A percentile compares a stretch with the other conserved stretches of the same genome.
These are phyloP conservation scores for Craspedostauros australis DNA, from an alignment of 108 stramenopile genomes.

Conservation along the genomic window DNA sequence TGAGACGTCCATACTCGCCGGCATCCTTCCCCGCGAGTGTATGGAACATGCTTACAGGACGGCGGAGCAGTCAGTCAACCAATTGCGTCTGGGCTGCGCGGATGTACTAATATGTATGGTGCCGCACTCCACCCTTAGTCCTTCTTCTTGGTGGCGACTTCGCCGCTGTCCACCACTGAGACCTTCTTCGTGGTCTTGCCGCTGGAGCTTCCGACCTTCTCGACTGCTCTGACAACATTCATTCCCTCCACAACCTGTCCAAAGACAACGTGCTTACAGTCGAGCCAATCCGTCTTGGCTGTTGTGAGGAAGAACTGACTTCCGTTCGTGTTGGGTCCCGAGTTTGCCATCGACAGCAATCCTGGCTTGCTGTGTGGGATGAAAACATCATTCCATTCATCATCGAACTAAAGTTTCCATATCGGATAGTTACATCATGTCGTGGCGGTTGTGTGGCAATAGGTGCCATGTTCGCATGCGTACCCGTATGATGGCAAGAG, in stretches of 20 bases:
- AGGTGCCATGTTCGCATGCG: too few relatives aligned
- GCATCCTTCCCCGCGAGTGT: too few relatives aligned
- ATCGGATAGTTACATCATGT: too few relatives aligned
- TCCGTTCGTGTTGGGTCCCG: slow-evolving; percentile 72
- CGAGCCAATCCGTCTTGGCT: slow-evolving; percentile 60
- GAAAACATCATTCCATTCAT: slow-evolving; percentile 41
- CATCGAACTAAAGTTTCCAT: too few relatives aligned
- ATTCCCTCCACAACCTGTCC: slow-evolving; percentile 59
- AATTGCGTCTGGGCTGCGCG: too few relatives aligned
- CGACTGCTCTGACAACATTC: slow-evolving; percentile 83
- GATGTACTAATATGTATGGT: too few relatives aligned
- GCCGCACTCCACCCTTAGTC: too few relatives aligned
- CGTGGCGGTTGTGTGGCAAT: too few relatives aligned
- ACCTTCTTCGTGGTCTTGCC: slow-evolving; percentile 59
- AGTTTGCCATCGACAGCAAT: slow-evolving; percentile 84
- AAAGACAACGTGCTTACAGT: slow-evolving; percentile 89
- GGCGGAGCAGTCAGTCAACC: too few relatives aligned
- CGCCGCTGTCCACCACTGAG: slow-evolving; percentile 62
- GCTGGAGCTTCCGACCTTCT: slow-evolving; percentile 46
- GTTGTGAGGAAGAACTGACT: slow-evolving; percentile 87
- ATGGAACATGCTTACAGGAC: too few relatives aligned
- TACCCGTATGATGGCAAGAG: too few relatives aligned
- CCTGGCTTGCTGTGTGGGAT: slow-evolving; percentile 51
- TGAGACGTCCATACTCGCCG: too few relatives aligned
- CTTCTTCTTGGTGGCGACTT: slow-evolving; percentile 37